Evolutionary conservation across 805 yeast species (phyloP), one percentile per base, ranked within the genome.

Genomic region (Starmerella bombicola): DNA sequence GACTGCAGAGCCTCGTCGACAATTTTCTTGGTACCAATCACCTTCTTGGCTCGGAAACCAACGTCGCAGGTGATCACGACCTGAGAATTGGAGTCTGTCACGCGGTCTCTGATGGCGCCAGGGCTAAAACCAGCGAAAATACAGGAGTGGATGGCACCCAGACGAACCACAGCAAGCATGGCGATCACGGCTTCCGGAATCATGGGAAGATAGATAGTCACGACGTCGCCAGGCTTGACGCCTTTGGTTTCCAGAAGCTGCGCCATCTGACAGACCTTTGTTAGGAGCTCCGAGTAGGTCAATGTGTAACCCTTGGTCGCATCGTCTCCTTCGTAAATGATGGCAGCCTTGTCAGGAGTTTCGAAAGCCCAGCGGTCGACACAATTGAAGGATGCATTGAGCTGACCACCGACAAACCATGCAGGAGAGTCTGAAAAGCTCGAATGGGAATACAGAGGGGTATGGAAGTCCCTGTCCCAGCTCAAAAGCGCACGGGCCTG

Each of bases 181-280:
- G 98, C 80, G 42, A 91, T 75, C 47, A 91, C 68, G 17, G 96
- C 95, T 66, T 86, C 95, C 37, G 97, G 93, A 47, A 86, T 86
- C 98, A 91, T 88, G 57, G 98, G 98, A 60, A 88, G 67, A 64
- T 88, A 88, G 44, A 88, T 81, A 37, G 96, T 97, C 43, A 88
- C 97, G 21, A 93, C 81, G 59, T 88, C 98, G 58, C 98, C 98
- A 63, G 83, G 82, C 53, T 70, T 67, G 52, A 88, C 88, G 42
- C 98, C 98, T 73, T 85, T 76, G 43, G 77, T 70, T 49, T 71
- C 67, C 59, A 91, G 71, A 32, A 83, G 79, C 53, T 80, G 86
- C 10, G 97, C 95, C 53, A 85, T 76, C 57, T 80, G 77, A 50
- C 80, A 78, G 33, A 88, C 95, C 51, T 83, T 78, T 56, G 76